Evolutionary conservation across 2,329 filamentous ascomycete genomes (phyloP).

Genomic region (Hypoxylon rubiginosum): DNA sequence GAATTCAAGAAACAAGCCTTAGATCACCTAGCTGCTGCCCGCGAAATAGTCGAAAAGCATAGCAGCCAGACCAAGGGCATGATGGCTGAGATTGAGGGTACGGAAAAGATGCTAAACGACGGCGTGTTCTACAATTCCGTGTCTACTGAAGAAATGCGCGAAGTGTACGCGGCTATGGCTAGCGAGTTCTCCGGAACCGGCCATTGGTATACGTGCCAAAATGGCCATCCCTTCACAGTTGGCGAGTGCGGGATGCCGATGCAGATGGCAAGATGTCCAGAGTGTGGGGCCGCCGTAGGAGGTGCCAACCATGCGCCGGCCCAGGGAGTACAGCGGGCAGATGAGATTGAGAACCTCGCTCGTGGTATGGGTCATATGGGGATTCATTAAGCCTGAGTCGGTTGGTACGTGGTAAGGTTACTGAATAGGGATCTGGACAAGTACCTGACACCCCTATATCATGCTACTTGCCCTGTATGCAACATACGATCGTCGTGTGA

Average conservation of each 20-base stretch:
- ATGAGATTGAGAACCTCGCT: conserved; percentile 60
- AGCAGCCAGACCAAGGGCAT: conserved; percentile 46
- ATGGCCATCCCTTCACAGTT: conserved; percentile 72
- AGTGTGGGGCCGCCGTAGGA: conserved; percentile 71
- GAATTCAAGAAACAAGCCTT: conserved; percentile 29
- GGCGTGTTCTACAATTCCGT: conserved; percentile 64
- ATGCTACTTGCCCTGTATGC: conserved; percentile 1
- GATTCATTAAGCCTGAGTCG: conserved; percentile 21
- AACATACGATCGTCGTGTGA: conserved; percentile 18
- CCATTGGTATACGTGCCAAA: conserved; percentile 72
- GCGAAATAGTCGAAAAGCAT: conserved; percentile 24
- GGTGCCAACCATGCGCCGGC: conserved; percentile 65
- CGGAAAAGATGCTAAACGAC: conserved; percentile 60
- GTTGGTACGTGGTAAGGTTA: conserved; percentile 1
- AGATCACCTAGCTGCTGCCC: conserved; percentile 33
- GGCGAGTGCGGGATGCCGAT: conserved; percentile 77
- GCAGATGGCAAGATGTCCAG: conserved; percentile 70
- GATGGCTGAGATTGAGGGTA: conserved; percentile 60
- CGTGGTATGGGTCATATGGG: conserved; percentile 23
- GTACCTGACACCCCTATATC: background rate
- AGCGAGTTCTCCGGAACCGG: conserved; percentile 65
- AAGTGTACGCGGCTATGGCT: conserved; percentile 62
- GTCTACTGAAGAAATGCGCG: conserved; percentile 64
- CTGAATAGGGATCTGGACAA: background rate
- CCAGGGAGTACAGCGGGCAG: conserved; percentile 64